phyloP scores from a whole-genome alignment of 1,139 yeast species.

The Debaryomycetaceae sp. region DNA sequence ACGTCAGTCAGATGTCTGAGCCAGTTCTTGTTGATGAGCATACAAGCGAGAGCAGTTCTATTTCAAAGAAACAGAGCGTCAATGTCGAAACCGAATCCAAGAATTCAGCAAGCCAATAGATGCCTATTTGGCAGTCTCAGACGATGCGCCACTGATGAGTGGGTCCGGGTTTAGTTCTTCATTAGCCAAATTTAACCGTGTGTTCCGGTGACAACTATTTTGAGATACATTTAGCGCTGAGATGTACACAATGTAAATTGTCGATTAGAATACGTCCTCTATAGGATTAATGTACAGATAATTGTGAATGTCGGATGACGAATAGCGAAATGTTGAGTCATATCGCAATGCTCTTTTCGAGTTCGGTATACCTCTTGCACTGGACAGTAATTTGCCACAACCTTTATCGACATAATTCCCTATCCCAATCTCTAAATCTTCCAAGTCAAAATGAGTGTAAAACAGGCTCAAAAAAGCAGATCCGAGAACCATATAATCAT shows the following conservation, averaged over 20 bases:
- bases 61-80: neutral
- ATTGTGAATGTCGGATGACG: neutral
- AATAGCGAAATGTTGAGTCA: neutral
- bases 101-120: neutral
- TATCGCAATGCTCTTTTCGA: neutral
- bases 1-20: conserved; percentile 48
- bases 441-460: conserved; percentile 6
- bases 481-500: conserved; percentile 6
- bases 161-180: too few species aligned
- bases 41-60: neutral
- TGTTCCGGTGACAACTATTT: too few species aligned
- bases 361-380: neutral
- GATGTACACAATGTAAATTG: too few species aligned
- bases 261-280: too few species aligned
- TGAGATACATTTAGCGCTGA: too few species aligned
- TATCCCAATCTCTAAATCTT: conserved; percentile 4
- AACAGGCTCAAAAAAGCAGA: conserved; percentile 3
- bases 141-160: too few species aligned
- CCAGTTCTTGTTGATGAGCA: conserved; percentile 12
- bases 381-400: neutral
- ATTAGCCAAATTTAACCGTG: too few species aligned
- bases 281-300: neutral
- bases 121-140: too few species aligned
- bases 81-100: conserved; percentile 1
- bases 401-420: conserved; percentile 3